Conservation (phyloP, 305 asterid species). For the Solanum hybrid region DNA sequence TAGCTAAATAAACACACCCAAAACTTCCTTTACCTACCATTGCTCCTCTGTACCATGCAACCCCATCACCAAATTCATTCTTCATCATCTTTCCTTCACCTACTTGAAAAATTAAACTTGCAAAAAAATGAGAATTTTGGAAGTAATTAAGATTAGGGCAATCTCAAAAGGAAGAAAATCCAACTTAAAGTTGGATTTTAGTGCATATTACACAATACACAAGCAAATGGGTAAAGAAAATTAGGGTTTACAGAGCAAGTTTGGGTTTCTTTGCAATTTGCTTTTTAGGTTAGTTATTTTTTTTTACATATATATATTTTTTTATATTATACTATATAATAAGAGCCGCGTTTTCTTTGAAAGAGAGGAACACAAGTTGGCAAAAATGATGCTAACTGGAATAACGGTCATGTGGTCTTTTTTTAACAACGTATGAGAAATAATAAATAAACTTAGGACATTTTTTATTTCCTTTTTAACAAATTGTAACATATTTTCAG, state of each 20-base stretch:
- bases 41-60: slow-evolving; percentile 8
- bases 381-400: slow-evolving; percentile 40
- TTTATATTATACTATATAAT: not conserved
- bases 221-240: not conserved
- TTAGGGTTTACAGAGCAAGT: slow-evolving; percentile 3
- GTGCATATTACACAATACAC: not conserved
- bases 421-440: not conserved
- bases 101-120: not conserved
- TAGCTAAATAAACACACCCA: slow-evolving; percentile 37
- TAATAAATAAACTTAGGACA: not conserved
- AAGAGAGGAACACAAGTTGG: slow-evolving; percentile 3
- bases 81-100: not conserved
- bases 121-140: not conserved
- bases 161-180: not conserved
- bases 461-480: not conserved
- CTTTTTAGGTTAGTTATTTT: not conserved
- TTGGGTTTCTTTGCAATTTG: not conserved
- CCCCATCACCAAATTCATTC: slow-evolving; percentile 61
- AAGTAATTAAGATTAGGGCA: not conserved
- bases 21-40: slow-evolving; percentile 3
- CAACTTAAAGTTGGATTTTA: not conserved
- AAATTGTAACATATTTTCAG: not conserved
- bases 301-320: not conserved
- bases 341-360: slow-evolving; percentile 40
- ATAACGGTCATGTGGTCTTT: slow-evolving; percentile 52